Percentiles rank a stretch among this genome's conserved stretches.
Conservation (phyloP, 352 stramenopile genomes). For the Globisporangium paroecandrum region DNA sequence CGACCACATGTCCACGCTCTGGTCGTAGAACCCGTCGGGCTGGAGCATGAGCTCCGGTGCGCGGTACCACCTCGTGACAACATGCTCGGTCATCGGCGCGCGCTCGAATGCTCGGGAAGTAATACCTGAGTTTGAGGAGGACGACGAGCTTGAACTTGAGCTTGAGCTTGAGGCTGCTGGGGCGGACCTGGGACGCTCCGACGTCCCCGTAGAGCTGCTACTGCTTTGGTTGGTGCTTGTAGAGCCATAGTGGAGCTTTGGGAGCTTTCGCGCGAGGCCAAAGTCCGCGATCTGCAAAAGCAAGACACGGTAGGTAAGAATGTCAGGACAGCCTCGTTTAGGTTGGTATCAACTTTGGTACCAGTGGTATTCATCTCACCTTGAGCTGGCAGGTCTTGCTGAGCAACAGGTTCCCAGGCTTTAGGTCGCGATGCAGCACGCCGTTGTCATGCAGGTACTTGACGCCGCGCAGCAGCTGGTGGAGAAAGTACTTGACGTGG, state of each 20-base stretch:
- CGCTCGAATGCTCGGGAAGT: conserved; percentile 16
- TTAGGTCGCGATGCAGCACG: conserved; percentile 79
- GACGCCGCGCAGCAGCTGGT: conserved; percentile 87
- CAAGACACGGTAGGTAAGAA: background rate
- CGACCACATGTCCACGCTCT: conserved; percentile 91
- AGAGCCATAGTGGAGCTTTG: conserved; percentile 14
- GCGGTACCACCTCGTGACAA: conserved; percentile 90
- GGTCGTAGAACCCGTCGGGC: conserved; percentile 82
- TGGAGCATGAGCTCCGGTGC: conserved; percentile 90
- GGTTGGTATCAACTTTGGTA: background rate
- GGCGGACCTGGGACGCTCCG: conserved; percentile 46
- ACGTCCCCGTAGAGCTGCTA: background rate
- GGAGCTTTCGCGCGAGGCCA: conserved; percentile 61
- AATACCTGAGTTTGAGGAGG: background rate
- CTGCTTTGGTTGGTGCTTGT: background rate
- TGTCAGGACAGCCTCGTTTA: background rate
- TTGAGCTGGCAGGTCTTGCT: conserved; percentile 79
- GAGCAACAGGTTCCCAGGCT: conserved; percentile 78
- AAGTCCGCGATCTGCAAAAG: conserved; percentile 62
- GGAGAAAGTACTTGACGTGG: conserved; percentile 90
- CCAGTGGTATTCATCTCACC: conserved; percentile 5
- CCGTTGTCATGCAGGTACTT: conserved; percentile 76
- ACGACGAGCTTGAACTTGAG: background rate
- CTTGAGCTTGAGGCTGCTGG: conserved; percentile 25
- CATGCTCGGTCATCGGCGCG: conserved; percentile 73